A percentile compares a stretch with the other conserved stretches of the same genome.
Conservation (phyloP, 495 filamentous ascomycete genomes). For the Tuber umbilicatum region DNA sequence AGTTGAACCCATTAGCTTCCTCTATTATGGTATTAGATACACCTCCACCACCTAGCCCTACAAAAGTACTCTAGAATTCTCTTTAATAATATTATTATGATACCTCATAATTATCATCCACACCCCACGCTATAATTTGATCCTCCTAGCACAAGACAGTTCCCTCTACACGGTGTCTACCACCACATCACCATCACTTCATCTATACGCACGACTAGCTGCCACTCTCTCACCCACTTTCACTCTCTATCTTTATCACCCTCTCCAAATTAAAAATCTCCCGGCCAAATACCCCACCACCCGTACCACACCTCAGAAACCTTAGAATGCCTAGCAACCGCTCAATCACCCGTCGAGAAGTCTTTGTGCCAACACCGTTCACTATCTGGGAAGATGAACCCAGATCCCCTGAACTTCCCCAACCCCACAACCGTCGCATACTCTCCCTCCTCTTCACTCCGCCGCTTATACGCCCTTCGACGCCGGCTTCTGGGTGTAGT, state of each 20-base stretch:
- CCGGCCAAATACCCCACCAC: background rate
- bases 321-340: background rate
- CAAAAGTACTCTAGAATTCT: background rate
- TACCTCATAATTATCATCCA: background rate
- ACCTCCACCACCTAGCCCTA: background rate
- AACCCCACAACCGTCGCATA: background rate
- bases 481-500: background rate
- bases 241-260: background rate
- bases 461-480: background rate
- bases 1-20: background rate
- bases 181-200: background rate
- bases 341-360: background rate
- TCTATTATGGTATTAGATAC: background rate
- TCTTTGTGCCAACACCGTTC: background rate
- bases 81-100: too few species aligned
- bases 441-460: background rate
- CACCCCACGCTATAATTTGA: background rate
- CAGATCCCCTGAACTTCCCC: background rate
- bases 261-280: background rate
- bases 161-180: background rate
- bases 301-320: background rate
- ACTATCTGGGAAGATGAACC: background rate
- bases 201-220: too few species aligned
- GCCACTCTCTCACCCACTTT: background rate
- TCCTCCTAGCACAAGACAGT: background rate